These are phyloP conservation scores for Polygonum maritimum DNA, from an alignment of 148 eudicot species.

Conservation along the genomic window DNA sequence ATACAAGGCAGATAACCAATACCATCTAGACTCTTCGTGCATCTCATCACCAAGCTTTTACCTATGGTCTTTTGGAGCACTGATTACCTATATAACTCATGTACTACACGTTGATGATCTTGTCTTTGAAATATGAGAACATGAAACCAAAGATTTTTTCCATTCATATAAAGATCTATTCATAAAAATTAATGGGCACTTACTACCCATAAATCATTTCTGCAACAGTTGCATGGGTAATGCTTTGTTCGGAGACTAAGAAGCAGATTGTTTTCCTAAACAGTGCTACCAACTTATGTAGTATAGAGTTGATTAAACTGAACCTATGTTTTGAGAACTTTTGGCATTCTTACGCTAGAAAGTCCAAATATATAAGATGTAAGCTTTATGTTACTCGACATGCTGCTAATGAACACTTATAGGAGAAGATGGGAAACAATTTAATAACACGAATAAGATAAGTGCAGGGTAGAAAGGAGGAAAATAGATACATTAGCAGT, in stretches of 20 bases:
- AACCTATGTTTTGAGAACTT: neutral
- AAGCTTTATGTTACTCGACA: neutral
- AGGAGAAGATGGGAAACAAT: neutral
- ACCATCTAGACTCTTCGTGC: too few species aligned
- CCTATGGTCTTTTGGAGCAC: too few species aligned
- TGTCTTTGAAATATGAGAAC: neutral
- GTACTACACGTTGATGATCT: neutral
- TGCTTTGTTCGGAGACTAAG: neutral
- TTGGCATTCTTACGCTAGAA: neutral
- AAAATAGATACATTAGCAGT: neutral
- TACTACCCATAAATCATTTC: neutral
- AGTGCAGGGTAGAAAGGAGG: neutral
- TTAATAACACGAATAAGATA: neutral
- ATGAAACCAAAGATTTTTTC: neutral
- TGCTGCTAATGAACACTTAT: neutral
- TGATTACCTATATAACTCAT: neutral
- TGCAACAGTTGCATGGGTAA: neutral
- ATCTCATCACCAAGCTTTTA: too few species aligned
- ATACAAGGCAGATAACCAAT: too few species aligned
- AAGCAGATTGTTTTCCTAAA: neutral
- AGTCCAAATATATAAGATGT: neutral
- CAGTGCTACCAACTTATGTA: neutral
- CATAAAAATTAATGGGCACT: neutral
- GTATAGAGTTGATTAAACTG: neutral
- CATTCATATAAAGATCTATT: neutral